Conservation (phyloP, 768 basidiomycete species). For the Naganishia vishniacii region DNA sequence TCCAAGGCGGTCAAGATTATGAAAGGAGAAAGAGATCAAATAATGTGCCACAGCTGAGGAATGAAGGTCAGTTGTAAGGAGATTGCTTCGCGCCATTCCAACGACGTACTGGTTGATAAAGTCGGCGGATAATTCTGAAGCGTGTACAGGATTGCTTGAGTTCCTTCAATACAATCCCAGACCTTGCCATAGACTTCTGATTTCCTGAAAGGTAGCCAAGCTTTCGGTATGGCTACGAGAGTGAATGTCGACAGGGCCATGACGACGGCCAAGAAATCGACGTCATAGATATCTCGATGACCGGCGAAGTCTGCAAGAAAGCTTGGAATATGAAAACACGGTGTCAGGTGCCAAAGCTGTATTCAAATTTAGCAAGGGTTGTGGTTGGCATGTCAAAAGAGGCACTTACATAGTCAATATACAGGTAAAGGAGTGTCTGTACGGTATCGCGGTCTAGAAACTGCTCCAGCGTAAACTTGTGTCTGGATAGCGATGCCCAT, state of each 20-base stretch:
- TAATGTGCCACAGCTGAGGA: constrained; percentile 13
- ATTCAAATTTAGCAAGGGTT: neutral
- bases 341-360: constrained; percentile 21
- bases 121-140: constrained; percentile 11
- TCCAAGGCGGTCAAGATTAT: constrained; percentile 2
- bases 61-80: neutral
- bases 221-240: constrained; percentile 8
- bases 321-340: constrained; percentile 23
- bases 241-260: constrained; percentile 14
- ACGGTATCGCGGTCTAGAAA: constrained; percentile 10
- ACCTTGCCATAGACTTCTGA: neutral
- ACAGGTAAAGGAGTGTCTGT: constrained; percentile 12
- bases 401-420: constrained; percentile 5
- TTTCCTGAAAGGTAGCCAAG: constrained; percentile 4
- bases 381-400: neutral
- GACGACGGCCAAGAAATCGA: constrained; percentile 21
- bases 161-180: constrained; percentile 1
- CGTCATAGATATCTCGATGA: constrained; percentile 8
- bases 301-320: constrained; percentile 15
- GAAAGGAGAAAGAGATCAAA: constrained; percentile 1
- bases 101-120: constrained; percentile 5
- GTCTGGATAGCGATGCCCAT: neutral
- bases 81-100: neutral
- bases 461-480: neutral
- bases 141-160: constrained; percentile 3